These are phyloP conservation scores for Naematelia encephala DNA, from an alignment of 768 basidiomycete genomes.

Conservation along the genomic window DNA sequence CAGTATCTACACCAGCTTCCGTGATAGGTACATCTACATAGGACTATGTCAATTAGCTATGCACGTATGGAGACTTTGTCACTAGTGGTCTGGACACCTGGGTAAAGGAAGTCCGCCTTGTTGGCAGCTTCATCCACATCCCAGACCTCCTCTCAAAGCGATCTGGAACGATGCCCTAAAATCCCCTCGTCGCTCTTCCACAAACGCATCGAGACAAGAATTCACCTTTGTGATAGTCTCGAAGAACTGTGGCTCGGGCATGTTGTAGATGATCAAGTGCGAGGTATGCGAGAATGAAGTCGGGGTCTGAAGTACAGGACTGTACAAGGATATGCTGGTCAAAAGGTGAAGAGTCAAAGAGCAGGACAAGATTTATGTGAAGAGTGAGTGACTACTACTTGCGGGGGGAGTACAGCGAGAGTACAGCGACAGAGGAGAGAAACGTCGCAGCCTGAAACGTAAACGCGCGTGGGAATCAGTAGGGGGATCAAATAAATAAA, in stretches of 20 bases:
- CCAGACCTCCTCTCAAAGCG: too few relatives aligned
- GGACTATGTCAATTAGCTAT: slow-evolving; percentile 58
- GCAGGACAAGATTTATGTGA: too few relatives aligned
- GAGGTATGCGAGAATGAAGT: not conserved
- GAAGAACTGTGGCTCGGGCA: slow-evolving; percentile 42
- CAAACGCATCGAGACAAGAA: not conserved
- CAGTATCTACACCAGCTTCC: slow-evolving; percentile 82
- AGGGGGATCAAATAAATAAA: slow-evolving; percentile 2
- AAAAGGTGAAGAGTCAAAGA: not conserved
- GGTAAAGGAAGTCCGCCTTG: not conserved
- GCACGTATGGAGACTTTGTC: not conserved
- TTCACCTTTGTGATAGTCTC: slow-evolving; percentile 47
- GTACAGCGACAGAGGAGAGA: not conserved
- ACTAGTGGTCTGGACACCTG: too few relatives aligned
- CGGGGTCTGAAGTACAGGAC: too few relatives aligned
- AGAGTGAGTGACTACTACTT: not conserved
- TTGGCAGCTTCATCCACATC: not conserved
- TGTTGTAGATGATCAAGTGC: slow-evolving; percentile 1
- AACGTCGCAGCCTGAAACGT: slow-evolving; percentile 2
- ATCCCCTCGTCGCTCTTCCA: not conserved
- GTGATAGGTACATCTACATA: slow-evolving; percentile 85
- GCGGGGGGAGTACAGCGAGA: slow-evolving; percentile 2
- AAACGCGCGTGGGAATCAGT: not conserved
- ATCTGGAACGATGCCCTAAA: too few relatives aligned
- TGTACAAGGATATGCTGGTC: not conserved